phyloP scores from a whole-genome alignment of 2,329 filamentous ascomycete genomes.

The Phyllosticta citrichinensis region DNA sequence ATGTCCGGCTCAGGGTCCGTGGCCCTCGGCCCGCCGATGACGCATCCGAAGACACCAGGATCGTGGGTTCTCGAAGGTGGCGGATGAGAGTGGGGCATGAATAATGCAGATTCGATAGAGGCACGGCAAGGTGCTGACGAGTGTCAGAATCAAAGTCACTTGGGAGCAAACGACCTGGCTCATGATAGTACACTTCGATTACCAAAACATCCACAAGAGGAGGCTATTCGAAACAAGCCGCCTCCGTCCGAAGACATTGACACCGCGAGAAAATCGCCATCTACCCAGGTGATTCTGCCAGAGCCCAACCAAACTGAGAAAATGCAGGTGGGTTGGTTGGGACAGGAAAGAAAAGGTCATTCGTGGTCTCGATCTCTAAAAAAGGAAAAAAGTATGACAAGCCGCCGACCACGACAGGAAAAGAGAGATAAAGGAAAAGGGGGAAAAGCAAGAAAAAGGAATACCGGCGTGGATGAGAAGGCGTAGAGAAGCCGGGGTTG shows the following conservation, averaged over 20 bases:
- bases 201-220: not conserved
- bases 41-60: not conserved
- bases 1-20: not conserved
- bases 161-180: not conserved
- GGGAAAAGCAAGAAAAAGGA: constrained; percentile 1
- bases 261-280: constrained; percentile 5
- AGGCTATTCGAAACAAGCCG: not conserved
- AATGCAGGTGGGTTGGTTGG: not conserved
- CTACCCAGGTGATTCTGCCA: constrained; percentile 11
- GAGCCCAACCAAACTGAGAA: not conserved
- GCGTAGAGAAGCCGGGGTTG: not conserved
- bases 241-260: not conserved
- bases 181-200: not conserved
- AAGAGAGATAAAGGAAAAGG: not conserved
- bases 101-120: too few relatives aligned
- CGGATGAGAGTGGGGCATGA: too few relatives aligned
- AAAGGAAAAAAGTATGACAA: not conserved
- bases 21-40: not conserved
- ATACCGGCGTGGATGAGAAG: not conserved
- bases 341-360: not conserved
- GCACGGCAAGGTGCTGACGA: too few relatives aligned
- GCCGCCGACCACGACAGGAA: not conserved
- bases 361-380: not conserved
- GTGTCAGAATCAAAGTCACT: not conserved
- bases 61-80: too few relatives aligned